phyloP scores from a whole-genome alignment of 805 yeast genomes.

The Lipomyces japonicus region DNA sequence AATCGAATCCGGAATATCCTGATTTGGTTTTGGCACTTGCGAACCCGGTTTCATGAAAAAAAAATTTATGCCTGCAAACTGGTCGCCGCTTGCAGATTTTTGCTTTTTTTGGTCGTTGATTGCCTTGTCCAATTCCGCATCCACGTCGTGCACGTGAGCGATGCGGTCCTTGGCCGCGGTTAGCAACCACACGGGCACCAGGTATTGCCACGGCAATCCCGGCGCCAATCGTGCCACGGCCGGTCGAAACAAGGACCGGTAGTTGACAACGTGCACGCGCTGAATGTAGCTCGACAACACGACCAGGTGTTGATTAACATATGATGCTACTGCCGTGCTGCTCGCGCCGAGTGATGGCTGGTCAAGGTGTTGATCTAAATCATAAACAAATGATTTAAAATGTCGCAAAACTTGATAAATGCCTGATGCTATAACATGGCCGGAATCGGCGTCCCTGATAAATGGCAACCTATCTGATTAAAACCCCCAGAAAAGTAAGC shows the following conservation, averaged over 20 bases:
- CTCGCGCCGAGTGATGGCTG: conserved; percentile 18
- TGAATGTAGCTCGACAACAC: conserved; percentile 27
- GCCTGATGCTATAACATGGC: conserved; percentile 21
- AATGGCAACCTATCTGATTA: conserved; percentile 17
- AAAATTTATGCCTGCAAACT: conserved; percentile 17
- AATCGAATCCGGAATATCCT: conserved; percentile 5
- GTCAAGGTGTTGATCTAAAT: too few relatives aligned
- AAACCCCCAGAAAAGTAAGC: not conserved
- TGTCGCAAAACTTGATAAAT: conserved; percentile 23
- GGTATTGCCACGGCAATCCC: conserved; percentile 25
- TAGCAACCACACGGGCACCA: conserved; percentile 11
- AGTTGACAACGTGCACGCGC: conserved; percentile 28
- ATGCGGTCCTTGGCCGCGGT: conserved; percentile 17
- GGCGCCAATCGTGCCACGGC: conserved; percentile 13
- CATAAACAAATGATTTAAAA: conserved; percentile 13
- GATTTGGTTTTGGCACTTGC: conserved; percentile 2
- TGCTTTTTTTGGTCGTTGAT: not conserved
- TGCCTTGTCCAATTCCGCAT: conserved; percentile 6
- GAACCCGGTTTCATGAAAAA: too few relatives aligned
- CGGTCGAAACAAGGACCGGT: conserved; percentile 26
- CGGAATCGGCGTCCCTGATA: conserved; percentile 16
- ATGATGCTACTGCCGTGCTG: conserved; percentile 18
- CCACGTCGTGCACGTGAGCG: conserved; percentile 17
- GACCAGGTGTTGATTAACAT: conserved; percentile 13
- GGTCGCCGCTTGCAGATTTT: not conserved